Base-by-base conservation (phyloP, 2,329 filamentous ascomycete species). In the Ceratocystis eucalypticola region DNA sequence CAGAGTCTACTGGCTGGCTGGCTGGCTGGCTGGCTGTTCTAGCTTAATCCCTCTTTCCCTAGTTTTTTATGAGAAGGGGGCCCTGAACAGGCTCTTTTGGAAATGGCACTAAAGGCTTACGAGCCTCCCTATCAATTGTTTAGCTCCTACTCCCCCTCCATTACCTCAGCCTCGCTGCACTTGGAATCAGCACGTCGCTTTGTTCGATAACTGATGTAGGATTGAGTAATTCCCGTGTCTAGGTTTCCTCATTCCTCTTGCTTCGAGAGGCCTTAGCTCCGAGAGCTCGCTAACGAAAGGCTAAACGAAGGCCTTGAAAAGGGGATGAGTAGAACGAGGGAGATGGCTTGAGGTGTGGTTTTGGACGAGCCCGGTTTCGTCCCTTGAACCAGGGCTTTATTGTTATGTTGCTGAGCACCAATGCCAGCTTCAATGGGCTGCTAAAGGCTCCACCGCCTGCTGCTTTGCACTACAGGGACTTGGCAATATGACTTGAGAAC, bases 121-220 rank as follows among this genome's bases (percentile, higher is more conserved):
- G 53, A 25, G 53, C 28, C 53, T 59, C 53, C 28, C 25, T 59
- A 59, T 59, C 6, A 17, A 59, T 59, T 59, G 53, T 59, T 59
- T 37, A 59, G 28, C 53, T 59, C 53, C 53, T 59, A n/a, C 7
- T 33, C 10, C 53, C 22, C 53, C 5, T 41, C 37, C 37, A 41
- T 41, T 41, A 41, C 37, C 10, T 4, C 53, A 33, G 28, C 25
- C n/a, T 59, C 28, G 28, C 53, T 41, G 37, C 25, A 59, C 28
- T 20, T 17, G 53, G 53, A 25, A 20, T 37, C 15, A 30, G 53
- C 53, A 33, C n/a, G 28, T n/a, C 7, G 53, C 28, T 30, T 55
- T 28, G 17, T 55, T 30, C 12, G 8, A 30, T 20, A 30, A 5
- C 17, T 5, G 53, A 3, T 59, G 22, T 59, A 25, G 33, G 28